Conservation (phyloP, 2,329 filamentous ascomycete genomes). For the Byssothecium circinans region DNA sequence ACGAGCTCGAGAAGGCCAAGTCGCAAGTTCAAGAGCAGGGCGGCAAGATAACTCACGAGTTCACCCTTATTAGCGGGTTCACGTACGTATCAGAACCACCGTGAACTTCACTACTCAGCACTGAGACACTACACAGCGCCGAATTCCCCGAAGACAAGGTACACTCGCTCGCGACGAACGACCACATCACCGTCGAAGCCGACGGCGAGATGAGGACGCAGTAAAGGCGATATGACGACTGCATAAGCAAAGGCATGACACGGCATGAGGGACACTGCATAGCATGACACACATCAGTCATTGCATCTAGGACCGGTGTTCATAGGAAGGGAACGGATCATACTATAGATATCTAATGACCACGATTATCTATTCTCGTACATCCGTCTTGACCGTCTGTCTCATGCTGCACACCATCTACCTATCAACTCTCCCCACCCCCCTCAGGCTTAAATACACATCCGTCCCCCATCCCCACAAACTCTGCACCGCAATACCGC, state of each 20-base stretch:
- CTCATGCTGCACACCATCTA: background rate
- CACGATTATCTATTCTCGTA: background rate
- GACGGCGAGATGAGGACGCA: constrained; percentile 73
- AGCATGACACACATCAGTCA: background rate
- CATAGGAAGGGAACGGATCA: background rate
- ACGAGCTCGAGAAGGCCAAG: constrained; percentile 77
- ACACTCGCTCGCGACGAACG: constrained; percentile 65
- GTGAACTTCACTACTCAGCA: background rate
- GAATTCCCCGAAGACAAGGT: constrained; percentile 70
- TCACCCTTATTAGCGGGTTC: constrained; percentile 87
- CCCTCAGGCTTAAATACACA: constrained; percentile 64
- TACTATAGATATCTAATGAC: background rate
- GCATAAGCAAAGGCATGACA: constrained; percentile 1
- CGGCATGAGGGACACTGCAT: background rate
- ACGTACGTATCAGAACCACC: constrained; percentile 69
- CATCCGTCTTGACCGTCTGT: no score
- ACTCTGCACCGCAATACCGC: constrained; percentile 92
- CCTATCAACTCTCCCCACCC: constrained; percentile 55
- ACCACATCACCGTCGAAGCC: constrained; percentile 76
- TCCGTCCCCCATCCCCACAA: constrained; percentile 88
- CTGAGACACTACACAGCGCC: constrained; percentile 58
- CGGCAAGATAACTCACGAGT: constrained; percentile 82
- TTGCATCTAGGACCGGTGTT: background rate
- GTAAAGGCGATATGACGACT: constrained; percentile 49
- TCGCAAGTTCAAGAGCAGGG: constrained; percentile 72